Evolutionary conservation across 352 stramenopile species (phyloP), one percentile per base, ranked within the genome.

Genomic region (Stephanocyclus meneghinianus): DNA sequence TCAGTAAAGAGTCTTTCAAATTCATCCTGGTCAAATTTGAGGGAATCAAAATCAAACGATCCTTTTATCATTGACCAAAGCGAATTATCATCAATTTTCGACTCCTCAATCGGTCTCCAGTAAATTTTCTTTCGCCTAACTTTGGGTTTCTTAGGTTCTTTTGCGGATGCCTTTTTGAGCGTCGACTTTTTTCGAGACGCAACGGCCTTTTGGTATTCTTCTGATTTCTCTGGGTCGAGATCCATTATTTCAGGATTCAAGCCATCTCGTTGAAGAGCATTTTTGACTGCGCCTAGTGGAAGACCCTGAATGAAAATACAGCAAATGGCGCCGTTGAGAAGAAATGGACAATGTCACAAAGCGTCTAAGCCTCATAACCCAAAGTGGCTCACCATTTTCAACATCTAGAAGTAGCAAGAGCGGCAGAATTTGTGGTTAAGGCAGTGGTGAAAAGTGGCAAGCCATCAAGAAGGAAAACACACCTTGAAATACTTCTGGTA

Each of bases 201-300:
- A 59, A 86, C 83, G 15, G 74, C 81, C 18, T 86, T 73, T 68
- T 93, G 87, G 61, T 80, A 88, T 55, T 76, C 72, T 7, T 88
- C 40, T 70, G 74, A 88, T 66, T 89, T 90, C 53, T 90, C 81
- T 57, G 86, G 88, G 69, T 93, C 90, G 42, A 92, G 61, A 70
- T 94, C 87, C 74, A 94, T 86, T 16, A 94, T 87, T 15, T 55
- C 57, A 29, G 87, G 78, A 74, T 94, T 88, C 50, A 93, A 76
- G n/a, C 84, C 88, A 76, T 95, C 95, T 32, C 95, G 90, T 18
- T 74, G 87, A 88, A 98, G 93, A 67, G 97, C 97, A 85, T 97
- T 91, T 86, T 98, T 96, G 13, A 98, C 95, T 70, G 97, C 95
- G 73, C 94, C 95, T 1, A 90, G 61, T 0, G 88, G 90, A 15